These are phyloP conservation scores for Lepidium didymum DNA, from an alignment of 345 rosid genomes.

Conservation along the genomic window DNA sequence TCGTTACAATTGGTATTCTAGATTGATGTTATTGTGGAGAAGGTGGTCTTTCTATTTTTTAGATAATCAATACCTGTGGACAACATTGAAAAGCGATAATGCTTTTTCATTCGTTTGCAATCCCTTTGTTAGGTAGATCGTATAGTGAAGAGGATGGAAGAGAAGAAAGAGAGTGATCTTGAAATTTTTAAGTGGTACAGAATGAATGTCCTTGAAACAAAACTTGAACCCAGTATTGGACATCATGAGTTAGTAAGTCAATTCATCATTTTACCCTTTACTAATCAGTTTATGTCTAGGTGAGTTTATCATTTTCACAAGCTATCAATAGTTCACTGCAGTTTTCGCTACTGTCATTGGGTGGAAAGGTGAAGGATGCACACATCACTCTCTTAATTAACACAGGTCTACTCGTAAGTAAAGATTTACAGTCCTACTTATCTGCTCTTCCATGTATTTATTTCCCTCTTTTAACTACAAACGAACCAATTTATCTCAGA, in stretches of 20 bases:
- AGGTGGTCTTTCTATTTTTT: neutral
- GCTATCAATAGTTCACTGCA: constrained; percentile 22
- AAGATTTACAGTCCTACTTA: neutral
- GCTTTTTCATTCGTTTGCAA: neutral
- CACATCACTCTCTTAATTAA: constrained; percentile 71
- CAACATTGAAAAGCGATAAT: neutral
- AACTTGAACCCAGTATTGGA: constrained; percentile 66
- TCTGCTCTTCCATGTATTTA: neutral
- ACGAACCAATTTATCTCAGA: constrained; percentile 31
- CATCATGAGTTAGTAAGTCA: constrained; percentile 75
- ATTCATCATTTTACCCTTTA: neutral
- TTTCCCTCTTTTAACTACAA: neutral
- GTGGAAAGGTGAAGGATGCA: constrained; percentile 68
- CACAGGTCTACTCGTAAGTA: constrained; percentile 83
- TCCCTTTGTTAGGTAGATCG: constrained; percentile 38
- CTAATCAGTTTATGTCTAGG: neutral
- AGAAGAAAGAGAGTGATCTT: constrained; percentile 42
- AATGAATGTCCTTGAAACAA: constrained; percentile 59
- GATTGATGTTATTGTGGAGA: neutral
- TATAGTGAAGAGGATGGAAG: constrained; percentile 61
- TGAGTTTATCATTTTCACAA: neutral
- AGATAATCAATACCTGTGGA: neutral
- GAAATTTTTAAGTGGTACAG: constrained; percentile 76
- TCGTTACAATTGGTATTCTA: neutral
- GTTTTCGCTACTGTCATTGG: constrained; percentile 63